Evolutionary conservation across 768 basidiomycete species (phyloP).

Genomic region (Tylopilus subfusipes): DNA sequence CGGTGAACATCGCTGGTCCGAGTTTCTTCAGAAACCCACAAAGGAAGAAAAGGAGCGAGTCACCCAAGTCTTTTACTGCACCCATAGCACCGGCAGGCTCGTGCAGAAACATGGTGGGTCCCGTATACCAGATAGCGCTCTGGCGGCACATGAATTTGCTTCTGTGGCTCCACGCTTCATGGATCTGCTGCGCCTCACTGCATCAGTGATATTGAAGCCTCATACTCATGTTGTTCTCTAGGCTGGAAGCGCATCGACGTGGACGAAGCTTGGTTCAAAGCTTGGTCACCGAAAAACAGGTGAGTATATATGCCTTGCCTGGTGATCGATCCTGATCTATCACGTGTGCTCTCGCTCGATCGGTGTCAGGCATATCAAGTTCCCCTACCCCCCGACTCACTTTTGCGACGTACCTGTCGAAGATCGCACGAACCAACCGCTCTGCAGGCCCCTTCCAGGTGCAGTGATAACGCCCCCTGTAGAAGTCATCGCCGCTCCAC

Average conservation of each 20-base stretch:
- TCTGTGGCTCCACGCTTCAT: not conserved
- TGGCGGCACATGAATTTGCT: not conserved
- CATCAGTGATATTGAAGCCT: not conserved
- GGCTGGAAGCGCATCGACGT: conserved; percentile 49
- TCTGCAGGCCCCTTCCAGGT: conserved; percentile 46
- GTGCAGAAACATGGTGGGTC: conserved; percentile 46
- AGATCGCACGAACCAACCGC: conserved; percentile 34
- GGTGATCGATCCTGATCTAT: conserved; percentile 1
- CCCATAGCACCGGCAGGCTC: conserved; percentile 34
- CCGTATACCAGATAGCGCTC: not conserved
- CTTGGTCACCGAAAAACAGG: conserved; percentile 27
- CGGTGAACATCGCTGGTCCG: conserved; percentile 42
- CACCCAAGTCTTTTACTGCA: conserved; percentile 41
- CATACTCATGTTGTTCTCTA: conserved; percentile 11
- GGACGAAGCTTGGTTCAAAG: conserved; percentile 41
- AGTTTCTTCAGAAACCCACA: conserved; percentile 34
- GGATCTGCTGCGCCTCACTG: not conserved
- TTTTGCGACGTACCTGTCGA: conserved; percentile 40
- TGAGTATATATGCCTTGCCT: conserved; percentile 5
- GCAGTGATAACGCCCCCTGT: conserved; percentile 25
- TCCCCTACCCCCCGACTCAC: conserved; percentile 39
- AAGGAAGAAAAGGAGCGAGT: conserved; percentile 26
- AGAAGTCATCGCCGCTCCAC: conserved; percentile 21
- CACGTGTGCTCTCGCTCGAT: not conserved
- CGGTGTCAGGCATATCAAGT: conserved; percentile 27